phyloP scores from a whole-genome alignment of 73 alveolate species.

The Blepharisma japonicum region DNA sequence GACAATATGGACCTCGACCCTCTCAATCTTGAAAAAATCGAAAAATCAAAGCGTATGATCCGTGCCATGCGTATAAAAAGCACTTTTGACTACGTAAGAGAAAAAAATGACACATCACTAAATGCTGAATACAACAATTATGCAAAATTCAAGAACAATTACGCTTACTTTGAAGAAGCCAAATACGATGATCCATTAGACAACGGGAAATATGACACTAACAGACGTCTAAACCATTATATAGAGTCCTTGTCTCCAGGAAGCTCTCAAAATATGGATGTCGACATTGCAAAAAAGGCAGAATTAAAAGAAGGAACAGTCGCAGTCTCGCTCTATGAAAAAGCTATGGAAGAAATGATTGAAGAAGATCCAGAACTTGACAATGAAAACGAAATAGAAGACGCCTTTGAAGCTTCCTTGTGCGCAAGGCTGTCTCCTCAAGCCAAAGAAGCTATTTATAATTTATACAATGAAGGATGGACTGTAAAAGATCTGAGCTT shows the following conservation, averaged over 20 bases:
- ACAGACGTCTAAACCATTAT: not conserved
- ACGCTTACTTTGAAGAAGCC: not conserved
- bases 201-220: not conserved
- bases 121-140: conserved; percentile 11
- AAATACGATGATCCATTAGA: not conserved
- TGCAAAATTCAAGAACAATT: not conserved
- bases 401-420: not conserved
- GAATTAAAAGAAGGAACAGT: not conserved
- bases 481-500: conserved; percentile 57
- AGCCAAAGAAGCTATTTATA: conserved; percentile 61
- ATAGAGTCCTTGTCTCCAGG: not conserved
- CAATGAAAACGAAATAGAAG: not conserved
- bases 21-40: not conserved
- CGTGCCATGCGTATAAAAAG: not conserved
- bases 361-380: not conserved
- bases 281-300: not conserved
- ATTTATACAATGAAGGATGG: conserved; percentile 53
- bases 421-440: conserved; percentile 57
- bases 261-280: not conserved
- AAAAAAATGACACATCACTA: not conserved
- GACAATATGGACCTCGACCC: conserved; percentile 18
- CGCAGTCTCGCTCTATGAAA: not conserved
- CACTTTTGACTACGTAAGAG: conserved; percentile 14
- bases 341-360: not conserved
- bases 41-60: not conserved